Base-by-base conservation (phyloP, 2,329 filamentous ascomycete species). In the Sphaceloma murrayae region DNA sequence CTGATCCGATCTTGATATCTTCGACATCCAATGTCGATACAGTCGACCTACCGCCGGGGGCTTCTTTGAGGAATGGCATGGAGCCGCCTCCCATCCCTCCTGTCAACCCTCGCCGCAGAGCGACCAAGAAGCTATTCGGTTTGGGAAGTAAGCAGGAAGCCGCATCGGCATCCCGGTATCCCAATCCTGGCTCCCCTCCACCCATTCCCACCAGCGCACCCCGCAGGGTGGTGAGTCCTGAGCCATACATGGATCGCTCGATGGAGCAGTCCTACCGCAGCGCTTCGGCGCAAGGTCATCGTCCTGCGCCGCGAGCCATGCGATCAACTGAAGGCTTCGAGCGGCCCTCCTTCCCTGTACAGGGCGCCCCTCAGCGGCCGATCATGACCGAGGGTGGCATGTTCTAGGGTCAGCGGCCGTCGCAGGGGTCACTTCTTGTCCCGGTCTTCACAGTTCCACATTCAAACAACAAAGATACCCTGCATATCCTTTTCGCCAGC, bases 61-160 rank as follows among this genome's bases (percentile, higher is more conserved):
- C 72, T 2, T 72, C 68, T 4, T 61, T 75, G 26, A 69, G 62
- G 58, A 76, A 74, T 46, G 73, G 72, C 36, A 66, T 65, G 51
- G 58, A 61, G n/a, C 38, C 52, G 3, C 73, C 74, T 8, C 73
- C 75, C 1, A 58, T 78, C 5, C 74, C 75, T 19, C 69, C 73
- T 0, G 74, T 77, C 67, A 78, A 78, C 53, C 74, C 75, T 1
- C 70, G 72, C 47, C 67, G 76, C 32, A 67, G 73, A 43, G 70
- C 70, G 14, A 58, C 58, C 16, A 53, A 54, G 27, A 57, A 56
- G 47, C 46, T 62, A 26, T 61, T 62, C 36, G 54, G 58, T 2
- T 46, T 50, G n/a, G 48, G 48, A 11, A 24, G 36, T 10, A 39
- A 40, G 27, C 21, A 43, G 13, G 45, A 33, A 13, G 17, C 29